phyloP scores from a whole-genome alignment of 768 basidiomycete species.

The Termitomyces sp. region DNA sequence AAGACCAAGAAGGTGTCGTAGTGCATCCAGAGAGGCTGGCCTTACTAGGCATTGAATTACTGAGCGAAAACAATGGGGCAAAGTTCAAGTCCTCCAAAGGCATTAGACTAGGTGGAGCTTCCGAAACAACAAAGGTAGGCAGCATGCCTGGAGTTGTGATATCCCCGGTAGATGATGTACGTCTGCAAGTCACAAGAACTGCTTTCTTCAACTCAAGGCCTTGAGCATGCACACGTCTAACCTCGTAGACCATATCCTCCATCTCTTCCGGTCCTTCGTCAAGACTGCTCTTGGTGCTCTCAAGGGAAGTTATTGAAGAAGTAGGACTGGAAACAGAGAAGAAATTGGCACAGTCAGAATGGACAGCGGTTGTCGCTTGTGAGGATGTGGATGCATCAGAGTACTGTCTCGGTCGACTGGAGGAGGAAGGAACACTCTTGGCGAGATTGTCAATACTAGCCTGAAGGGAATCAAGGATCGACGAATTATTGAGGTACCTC shows the following conservation, averaged over 20 bases:
- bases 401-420: conserved; percentile 21
- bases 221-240: conserved; percentile 43
- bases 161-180: conserved; percentile 12
- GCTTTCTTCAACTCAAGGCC: conserved; percentile 50
- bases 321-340: conserved; percentile 13
- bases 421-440: conserved; percentile 5
- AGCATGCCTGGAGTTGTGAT: conserved; percentile 4
- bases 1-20: conserved; percentile 12
- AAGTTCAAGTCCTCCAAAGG: conserved; percentile 5
- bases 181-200: conserved; percentile 32
- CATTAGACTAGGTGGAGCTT: conserved; percentile 10
- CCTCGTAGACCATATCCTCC: conserved; percentile 35
- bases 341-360: conserved; percentile 16
- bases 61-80: conserved; percentile 5
- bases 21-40: not conserved
- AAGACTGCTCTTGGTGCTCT: conserved; percentile 16
- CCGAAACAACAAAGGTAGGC: conserved; percentile 20
- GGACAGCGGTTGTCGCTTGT: conserved; percentile 21
- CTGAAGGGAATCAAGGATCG: conserved; percentile 18
- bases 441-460: conserved; percentile 20
- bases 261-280: conserved; percentile 19
- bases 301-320: conserved; percentile 21
- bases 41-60: conserved; percentile 2
- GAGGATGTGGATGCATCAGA: conserved; percentile 30
- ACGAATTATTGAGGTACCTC: conserved; percentile 10